Evolutionary conservation across 2,329 filamentous ascomycete genomes (phyloP).

Genomic region (Apiospora arundinis): DNA sequence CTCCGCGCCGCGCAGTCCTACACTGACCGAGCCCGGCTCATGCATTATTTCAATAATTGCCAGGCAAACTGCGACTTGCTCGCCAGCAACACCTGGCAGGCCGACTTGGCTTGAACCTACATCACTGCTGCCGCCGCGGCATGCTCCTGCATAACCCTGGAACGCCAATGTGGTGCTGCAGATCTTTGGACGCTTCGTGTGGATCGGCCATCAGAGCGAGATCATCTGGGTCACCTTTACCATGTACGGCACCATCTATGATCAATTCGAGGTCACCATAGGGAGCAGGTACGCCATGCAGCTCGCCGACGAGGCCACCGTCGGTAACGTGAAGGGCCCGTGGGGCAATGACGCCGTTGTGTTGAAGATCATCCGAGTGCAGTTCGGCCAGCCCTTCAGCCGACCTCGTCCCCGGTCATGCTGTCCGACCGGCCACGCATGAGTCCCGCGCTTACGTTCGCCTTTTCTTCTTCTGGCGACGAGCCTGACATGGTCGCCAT

Average conservation of each 20-base stretch:
- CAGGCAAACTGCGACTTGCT: not conserved
- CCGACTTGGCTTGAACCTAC: not conserved
- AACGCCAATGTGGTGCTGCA: not conserved
- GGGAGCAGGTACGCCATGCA: not conserved
- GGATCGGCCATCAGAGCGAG: not conserved
- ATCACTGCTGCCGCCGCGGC: not conserved
- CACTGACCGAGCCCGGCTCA: not conserved
- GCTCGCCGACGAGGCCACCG: not conserved
- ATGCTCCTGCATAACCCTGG: not conserved
- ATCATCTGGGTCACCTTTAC: not conserved
- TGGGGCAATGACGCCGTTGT: not conserved
- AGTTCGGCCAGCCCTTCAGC: not conserved
- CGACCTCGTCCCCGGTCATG: not conserved
- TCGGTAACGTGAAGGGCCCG: constrained; percentile 4
- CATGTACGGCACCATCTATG: not conserved
- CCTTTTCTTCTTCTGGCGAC: too few species aligned
- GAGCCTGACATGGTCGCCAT: too few species aligned
- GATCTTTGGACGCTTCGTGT: not conserved
- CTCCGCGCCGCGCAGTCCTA: not conserved
- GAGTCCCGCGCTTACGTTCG: too few species aligned
- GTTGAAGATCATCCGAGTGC: not conserved
- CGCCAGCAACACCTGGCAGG: not conserved
- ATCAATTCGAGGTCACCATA: not conserved
- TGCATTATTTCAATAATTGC: not conserved
- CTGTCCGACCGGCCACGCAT: too few species aligned